Evolutionary conservation across 495 filamentous ascomycete genomes (phyloP), one percentile per base, ranked within the genome.

Genomic region (Apiosordaria backusii): DNA sequence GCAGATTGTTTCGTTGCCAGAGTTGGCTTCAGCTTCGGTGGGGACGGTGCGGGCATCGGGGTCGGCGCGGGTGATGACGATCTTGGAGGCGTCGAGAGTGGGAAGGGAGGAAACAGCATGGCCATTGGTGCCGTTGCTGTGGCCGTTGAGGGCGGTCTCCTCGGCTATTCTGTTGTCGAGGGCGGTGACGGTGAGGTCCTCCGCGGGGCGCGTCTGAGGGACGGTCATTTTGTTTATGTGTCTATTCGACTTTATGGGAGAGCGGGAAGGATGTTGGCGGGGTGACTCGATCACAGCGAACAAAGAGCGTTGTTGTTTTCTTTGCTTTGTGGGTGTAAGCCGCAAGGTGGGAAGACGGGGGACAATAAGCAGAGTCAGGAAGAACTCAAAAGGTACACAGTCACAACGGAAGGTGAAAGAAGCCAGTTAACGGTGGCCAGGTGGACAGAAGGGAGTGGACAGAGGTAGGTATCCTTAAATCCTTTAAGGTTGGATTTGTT

Each of bases 11-110:
- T 81, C 73, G 58, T 68, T 74, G 40, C 77, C 76, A 61, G 81
- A 72, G 70, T 76, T 75, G 57, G 80, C 75, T 35, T 80, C 71
- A 4, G 81, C 85, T 45, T 84, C 84, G 35, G 82, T 74, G 60
- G 92, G 93, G 52, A 96, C 89, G 55, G 86, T 70, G 66, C 88
- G 88, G 0, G 89, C 87, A 22, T 81, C 81, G 62, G 83, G 85
- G 63, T 76, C 69, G 62, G 90, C 90, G 66, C 84, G 82, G 67
- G 85, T 89, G 77, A 89, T 84, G 64, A 79, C 88, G 75, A 94
- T 82, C 65, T 85, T 87, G 55, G 91, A 93, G 72, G 86, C 87
- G 73, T 97, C 87, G 50, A 97, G 85, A 60, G 76, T 71, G 1
- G 72, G 69, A 23, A 73, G 55, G 55, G 70, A 66, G 25, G 66